Evolutionary conservation across 306 rosid genomes (phyloP).

Genomic region (Prunus padus): DNA sequence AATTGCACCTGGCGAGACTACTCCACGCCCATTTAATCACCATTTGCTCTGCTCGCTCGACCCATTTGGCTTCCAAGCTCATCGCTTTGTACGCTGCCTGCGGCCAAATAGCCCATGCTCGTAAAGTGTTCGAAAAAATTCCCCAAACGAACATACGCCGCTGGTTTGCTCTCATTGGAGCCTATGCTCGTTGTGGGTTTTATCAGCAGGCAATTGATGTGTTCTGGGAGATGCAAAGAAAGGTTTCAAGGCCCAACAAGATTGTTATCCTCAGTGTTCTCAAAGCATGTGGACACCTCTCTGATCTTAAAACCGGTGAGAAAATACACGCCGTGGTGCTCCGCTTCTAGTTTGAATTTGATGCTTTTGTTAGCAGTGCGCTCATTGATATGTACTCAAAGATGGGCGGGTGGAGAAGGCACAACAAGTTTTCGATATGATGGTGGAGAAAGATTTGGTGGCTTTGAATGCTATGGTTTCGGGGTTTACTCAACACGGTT

Average conservation of each 20-base stretch:
- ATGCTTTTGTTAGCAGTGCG: slow-evolving; percentile 60
- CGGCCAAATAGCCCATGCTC: slow-evolving; percentile 51
- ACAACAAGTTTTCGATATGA: slow-evolving; percentile 51
- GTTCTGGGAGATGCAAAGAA: slow-evolving; percentile 55
- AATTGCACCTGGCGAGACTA: slow-evolving; percentile 46
- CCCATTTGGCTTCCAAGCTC: slow-evolving; percentile 60
- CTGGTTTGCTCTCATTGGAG: slow-evolving; percentile 64
- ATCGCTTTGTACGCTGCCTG: slow-evolving; percentile 47
- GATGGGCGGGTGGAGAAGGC: slow-evolving; percentile 50
- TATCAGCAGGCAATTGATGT: slow-evolving; percentile 44
- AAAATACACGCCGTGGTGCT: slow-evolving; percentile 54
- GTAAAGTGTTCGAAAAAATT: slow-evolving; percentile 68
- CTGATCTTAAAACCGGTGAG: slow-evolving; percentile 45
- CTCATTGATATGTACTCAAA: slow-evolving; percentile 77
- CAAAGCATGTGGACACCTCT: slow-evolving; percentile 73
- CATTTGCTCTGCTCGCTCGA: slow-evolving; percentile 47
- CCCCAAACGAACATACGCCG: slow-evolving; percentile 61
- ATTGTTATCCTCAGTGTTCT: slow-evolving; percentile 77
- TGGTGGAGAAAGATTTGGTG: slow-evolving; percentile 68
- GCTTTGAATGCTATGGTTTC: slow-evolving; percentile 75
- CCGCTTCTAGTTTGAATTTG: slow-evolving; percentile 52
- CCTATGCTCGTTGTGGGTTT: slow-evolving; percentile 61
- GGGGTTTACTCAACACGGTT: slow-evolving; percentile 65
- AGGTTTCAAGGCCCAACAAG: slow-evolving; percentile 36
- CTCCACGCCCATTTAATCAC: slow-evolving; percentile 75